Conservation (phyloP, 2,329 filamentous ascomycete genomes). For the Colletotrichum sojae region DNA sequence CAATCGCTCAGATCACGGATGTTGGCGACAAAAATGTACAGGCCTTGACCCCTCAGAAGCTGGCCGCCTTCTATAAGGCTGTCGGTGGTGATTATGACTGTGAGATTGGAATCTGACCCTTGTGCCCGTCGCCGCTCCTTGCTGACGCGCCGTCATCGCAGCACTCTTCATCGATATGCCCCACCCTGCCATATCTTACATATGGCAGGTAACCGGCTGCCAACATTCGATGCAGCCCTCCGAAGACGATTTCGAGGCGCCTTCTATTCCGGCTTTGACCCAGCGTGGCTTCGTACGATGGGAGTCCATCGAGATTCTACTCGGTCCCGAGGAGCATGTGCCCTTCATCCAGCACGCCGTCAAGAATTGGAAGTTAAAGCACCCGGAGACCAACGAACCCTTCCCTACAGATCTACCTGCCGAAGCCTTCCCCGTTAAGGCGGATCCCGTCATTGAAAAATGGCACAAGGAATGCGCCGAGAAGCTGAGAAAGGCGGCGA, state of each 20-base stretch:
- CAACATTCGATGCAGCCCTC: slow-evolving; percentile 85
- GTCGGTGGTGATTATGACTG: slow-evolving; percentile 84
- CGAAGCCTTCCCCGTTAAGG: slow-evolving; percentile 77
- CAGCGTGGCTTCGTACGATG: slow-evolving; percentile 89
- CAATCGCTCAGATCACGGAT: slow-evolving; percentile 63
- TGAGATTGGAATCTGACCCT: slow-evolving; percentile 48
- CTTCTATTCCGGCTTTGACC: slow-evolving; percentile 86
- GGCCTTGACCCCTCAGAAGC: slow-evolving; percentile 74
- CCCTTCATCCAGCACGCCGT: slow-evolving; percentile 87
- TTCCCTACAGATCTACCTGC: slow-evolving; percentile 74
- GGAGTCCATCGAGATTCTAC: slow-evolving; percentile 91
- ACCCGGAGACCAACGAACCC: slow-evolving; percentile 79
- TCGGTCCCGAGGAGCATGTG: slow-evolving; percentile 90
- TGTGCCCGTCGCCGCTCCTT: neutral
- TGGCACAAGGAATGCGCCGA: slow-evolving; percentile 89
- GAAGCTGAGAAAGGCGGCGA: slow-evolving; percentile 75
- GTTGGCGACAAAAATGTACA: slow-evolving; percentile 70
- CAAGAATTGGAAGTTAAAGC: slow-evolving; percentile 79
- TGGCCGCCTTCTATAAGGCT: slow-evolving; percentile 82
- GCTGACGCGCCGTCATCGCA: slow-evolving; percentile 48
- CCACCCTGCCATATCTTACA: slow-evolving; percentile 84
- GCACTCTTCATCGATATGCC: slow-evolving; percentile 84
- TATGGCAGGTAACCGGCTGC: slow-evolving; percentile 92
- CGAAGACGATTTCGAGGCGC: slow-evolving; percentile 79
- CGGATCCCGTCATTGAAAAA: slow-evolving; percentile 84